Base-by-base conservation (phyloP, 2,329 filamentous ascomycete species). In the Hypoxylon sp. region DNA sequence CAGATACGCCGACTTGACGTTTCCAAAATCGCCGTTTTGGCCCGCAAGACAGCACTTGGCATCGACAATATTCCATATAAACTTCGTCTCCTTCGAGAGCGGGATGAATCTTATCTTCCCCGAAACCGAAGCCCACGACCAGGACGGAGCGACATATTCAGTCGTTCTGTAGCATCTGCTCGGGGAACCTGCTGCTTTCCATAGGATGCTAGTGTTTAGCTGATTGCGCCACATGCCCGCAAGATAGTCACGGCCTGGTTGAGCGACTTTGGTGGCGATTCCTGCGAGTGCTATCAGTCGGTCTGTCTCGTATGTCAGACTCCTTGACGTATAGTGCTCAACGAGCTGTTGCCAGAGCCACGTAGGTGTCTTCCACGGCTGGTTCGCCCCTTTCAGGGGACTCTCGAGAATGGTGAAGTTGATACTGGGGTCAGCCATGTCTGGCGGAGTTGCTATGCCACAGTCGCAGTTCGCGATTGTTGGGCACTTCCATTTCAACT, bases 101-200 rank as follows among this genome's bases (percentile, higher is more conserved):
- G 51, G 51, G 29, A 62, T 10, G 7, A 62, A 62, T 13, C 46
- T 19, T 35, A 62, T 56, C 21, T 44, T 42, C 2, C 60, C 60
- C 10, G 52, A 56, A 1, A 62, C 24, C 7, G 60, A 62, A 5
- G 60, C 60, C 60, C 60, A 62, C 6, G 60, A 62, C 60, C 60
- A 62, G 6, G 60, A 62, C 24, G 60, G 60, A 0, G 52, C 60
- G 52, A 56, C 60, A 44, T 56, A 51, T 21, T 51, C 46, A 8
- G 32, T 27, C 21, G 52, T 50, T 6, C 60, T 50, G 35, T 13
- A 24, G 31, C 60, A 62, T 31, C 31, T 7, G 4, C 24, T 29
- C 1, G 17, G 29, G 4, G 55, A 24, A 2, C 44, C 32, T 2
- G 15, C 44, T 4, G 52, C 60, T 27, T 51, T 44, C 60, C 60